Evolutionary conservation across 2,329 filamentous ascomycete genomes (phyloP).

Genomic region (Orbilia brochopaga): DNA sequence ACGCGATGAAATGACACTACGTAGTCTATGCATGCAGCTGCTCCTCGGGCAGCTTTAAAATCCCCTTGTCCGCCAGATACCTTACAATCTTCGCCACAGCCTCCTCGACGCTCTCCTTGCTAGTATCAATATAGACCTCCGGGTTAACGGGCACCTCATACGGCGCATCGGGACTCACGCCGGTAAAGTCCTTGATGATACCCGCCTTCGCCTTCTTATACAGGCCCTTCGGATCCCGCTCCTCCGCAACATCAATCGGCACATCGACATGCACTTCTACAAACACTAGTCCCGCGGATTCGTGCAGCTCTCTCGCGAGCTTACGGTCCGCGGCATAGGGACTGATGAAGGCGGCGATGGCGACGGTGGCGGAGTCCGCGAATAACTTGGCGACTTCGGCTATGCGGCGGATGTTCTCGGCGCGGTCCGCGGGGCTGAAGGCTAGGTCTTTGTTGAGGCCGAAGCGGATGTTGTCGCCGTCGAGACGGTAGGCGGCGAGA

Average conservation of each 20-base stretch:
- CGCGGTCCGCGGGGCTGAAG: conserved; percentile 89
- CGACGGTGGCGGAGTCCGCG: conserved; percentile 83
- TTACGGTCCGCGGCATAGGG: conserved; percentile 88
- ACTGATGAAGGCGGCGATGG: conserved; percentile 95
- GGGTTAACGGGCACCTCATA: conserved; percentile 87
- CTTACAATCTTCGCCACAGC: conserved; percentile 82
- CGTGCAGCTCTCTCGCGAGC: conserved; percentile 80
- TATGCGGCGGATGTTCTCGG: conserved; percentile 97
- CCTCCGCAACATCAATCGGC: conserved; percentile 86
- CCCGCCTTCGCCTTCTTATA: conserved; percentile 96
- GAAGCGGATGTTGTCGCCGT: conserved; percentile 96
- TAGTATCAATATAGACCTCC: conserved; percentile 85
- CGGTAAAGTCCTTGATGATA: conserved; percentile 96
- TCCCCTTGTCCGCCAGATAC: conserved; percentile 64
- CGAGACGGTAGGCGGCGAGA: conserved; percentile 85
- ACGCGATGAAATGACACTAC: background rate
- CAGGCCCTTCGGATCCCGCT: conserved; percentile 93
- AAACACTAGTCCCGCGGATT: conserved; percentile 73
- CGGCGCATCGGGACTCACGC: conserved; percentile 76
- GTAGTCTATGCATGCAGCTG: background rate
- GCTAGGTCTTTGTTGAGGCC: conserved; percentile 97
- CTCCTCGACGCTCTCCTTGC: conserved; percentile 83
- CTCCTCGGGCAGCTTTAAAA: conserved; percentile 28
- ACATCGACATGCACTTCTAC: conserved; percentile 94
- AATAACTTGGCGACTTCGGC: conserved; percentile 93